Percentiles rank a stretch among this genome's conserved stretches.
phyloP scores from a whole-genome alignment of 306 rosid genomes.

The Medicago arabica region DNA sequence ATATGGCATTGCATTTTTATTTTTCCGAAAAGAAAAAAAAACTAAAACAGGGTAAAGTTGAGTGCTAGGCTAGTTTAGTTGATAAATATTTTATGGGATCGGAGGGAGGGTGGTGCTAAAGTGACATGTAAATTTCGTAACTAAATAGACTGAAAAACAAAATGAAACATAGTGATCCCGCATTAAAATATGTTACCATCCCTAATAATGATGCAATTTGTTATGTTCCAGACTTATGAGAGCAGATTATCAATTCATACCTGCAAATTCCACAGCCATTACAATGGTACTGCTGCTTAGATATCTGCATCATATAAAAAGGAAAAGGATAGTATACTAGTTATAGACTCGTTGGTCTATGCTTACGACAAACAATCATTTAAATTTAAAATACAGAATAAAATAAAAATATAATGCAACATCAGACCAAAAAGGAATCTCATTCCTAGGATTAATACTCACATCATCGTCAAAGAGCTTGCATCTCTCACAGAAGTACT shows the following conservation, averaged over 20 bases:
- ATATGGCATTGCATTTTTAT: background rate
- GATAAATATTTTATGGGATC: background rate
- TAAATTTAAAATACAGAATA: background rate
- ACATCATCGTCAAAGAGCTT: conserved; percentile 94
- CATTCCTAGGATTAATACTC: conserved; percentile 44
- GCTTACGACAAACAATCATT: conserved; percentile 2
- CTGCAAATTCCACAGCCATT: conserved; percentile 91
- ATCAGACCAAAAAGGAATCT: background rate
- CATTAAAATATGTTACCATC: background rate
- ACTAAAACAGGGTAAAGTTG: background rate
- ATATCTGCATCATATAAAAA: conserved; percentile 52
- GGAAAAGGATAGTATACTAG: background rate
- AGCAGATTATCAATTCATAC: conserved; percentile 46
- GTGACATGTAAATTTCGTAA: background rate
- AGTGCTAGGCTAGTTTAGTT: background rate
- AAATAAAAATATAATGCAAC: background rate
- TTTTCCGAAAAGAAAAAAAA: background rate
- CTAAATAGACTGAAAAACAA: background rate
- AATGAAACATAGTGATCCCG: background rate
- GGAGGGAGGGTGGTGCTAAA: background rate
- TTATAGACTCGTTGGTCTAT: background rate
- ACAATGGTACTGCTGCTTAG: conserved; percentile 87
- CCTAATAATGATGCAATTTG: conserved; percentile 2
- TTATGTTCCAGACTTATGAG: background rate
- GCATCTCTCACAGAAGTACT: conserved; percentile 83